Percentiles rank a stretch among this genome's conserved stretches.
Conservation (phyloP, 306 rosid species). For the Leucaena leucocephala region DNA sequence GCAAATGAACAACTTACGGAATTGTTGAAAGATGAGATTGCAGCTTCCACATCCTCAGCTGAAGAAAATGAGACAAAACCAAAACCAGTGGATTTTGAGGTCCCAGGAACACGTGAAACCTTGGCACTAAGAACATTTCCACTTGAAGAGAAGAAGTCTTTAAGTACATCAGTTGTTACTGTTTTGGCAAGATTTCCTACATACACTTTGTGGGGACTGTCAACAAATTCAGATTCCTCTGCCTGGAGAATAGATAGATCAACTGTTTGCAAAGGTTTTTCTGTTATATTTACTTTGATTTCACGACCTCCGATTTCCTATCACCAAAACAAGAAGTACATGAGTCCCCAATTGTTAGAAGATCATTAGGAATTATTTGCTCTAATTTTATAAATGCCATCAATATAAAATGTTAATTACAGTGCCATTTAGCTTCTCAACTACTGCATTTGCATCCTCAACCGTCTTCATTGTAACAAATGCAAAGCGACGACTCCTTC, state of each 20-base stretch:
- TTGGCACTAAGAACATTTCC: slow-evolving; percentile 86
- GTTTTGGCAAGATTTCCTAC: slow-evolving; percentile 90
- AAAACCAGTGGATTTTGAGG: slow-evolving; percentile 82
- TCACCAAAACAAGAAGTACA: slow-evolving; percentile 31
- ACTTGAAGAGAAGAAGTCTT: slow-evolving; percentile 67
- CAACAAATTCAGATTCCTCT: slow-evolving; percentile 76
- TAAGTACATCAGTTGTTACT: slow-evolving; percentile 72
- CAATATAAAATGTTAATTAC: slow-evolving; percentile 37
- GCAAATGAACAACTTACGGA: slow-evolving; percentile 62
- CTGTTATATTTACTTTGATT: slow-evolving; percentile 83
- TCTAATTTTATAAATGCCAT: neutral
- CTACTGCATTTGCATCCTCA: slow-evolving; percentile 78
- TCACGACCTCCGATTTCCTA: slow-evolving; percentile 88
- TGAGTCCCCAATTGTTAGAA: neutral
- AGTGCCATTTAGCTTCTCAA: slow-evolving; percentile 89
- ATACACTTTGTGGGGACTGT: slow-evolving; percentile 90
- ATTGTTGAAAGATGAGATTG: slow-evolving; percentile 78
- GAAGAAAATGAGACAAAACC: slow-evolving; percentile 89
- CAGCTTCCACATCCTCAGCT: slow-evolving; percentile 86
- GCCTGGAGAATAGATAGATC: slow-evolving; percentile 56
- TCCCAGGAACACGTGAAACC: slow-evolving; percentile 91
- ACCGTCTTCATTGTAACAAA: slow-evolving; percentile 78
- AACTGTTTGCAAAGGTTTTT: slow-evolving; percentile 61
- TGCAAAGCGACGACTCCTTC: slow-evolving; percentile 92
- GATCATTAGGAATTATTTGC: slow-evolving; percentile 12